Percentiles rank a stretch among this genome's conserved stretches.
Evolutionary conservation across 208 protist species (phyloP).

Genomic region (Novymonas esmeraldas): DNA sequence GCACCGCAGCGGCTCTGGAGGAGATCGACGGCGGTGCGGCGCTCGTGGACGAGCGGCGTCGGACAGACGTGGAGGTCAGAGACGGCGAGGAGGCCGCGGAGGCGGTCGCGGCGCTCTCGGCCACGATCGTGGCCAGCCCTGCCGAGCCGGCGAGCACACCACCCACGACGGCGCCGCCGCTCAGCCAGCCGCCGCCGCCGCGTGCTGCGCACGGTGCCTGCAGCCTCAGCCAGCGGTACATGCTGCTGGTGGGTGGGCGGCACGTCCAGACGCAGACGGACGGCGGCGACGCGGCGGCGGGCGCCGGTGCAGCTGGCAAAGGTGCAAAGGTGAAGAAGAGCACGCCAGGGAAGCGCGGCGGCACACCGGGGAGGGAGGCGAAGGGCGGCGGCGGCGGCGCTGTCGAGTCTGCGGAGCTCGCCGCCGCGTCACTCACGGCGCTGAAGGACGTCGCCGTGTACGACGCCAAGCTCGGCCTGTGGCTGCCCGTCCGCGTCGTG

Average conservation of each 20-base stretch:
- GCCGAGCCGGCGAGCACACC: not conserved
- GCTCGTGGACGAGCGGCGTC: not conserved
- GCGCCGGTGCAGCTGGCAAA: not conserved
- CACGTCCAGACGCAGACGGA: constrained; percentile 31
- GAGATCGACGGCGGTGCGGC: constrained; percentile 14
- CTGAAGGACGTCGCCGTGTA: constrained; percentile 53
- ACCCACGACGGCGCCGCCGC: not conserved
- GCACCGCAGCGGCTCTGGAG: constrained; percentile 44
- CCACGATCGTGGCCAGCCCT: not conserved
- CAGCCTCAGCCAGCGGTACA: constrained; percentile 58
- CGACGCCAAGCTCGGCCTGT: constrained; percentile 39
- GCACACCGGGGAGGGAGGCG: constrained; percentile 3
- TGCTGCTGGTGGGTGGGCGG: constrained; percentile 71
- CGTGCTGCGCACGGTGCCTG: constrained; percentile 69
- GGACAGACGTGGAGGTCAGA: not conserved
- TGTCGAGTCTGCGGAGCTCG: constrained; percentile 11
- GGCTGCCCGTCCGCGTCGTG: constrained; percentile 59
- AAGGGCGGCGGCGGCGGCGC: not conserved
- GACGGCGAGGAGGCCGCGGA: not conserved
- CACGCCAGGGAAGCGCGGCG: constrained; percentile 15
- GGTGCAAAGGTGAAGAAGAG: constrained; percentile 28
- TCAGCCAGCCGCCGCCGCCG: constrained; percentile 36
- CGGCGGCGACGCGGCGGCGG: constrained; percentile 5
- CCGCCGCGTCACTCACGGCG: constrained; percentile 10
- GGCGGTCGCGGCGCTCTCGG: not conserved